phyloP scores from a whole-genome alignment of 1,284 basidiomycete genomes.

The Phlebopus sp. region DNA sequence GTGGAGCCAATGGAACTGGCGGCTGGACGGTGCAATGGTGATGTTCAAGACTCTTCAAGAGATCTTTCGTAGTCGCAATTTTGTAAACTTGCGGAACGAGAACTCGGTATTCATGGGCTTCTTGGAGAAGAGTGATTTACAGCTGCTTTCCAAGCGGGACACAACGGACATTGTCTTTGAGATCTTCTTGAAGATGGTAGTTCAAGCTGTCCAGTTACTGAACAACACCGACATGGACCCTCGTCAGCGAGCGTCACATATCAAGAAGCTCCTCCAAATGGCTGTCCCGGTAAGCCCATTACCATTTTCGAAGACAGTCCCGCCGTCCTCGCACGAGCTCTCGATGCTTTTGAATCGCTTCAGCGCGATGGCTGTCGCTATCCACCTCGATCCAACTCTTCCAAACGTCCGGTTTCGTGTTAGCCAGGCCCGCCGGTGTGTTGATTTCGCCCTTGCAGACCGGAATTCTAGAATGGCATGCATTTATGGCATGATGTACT shows the following conservation, averaged over 20 bases:
- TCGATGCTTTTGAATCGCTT: constrained; percentile 89
- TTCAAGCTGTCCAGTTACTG: constrained; percentile 47
- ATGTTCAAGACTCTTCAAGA: constrained; percentile 70
- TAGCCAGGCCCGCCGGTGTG: constrained; percentile 60
- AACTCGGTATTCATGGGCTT: constrained; percentile 76
- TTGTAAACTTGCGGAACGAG: constrained; percentile 78
- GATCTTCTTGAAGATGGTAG: constrained; percentile 77
- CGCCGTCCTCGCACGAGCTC: constrained; percentile 58
- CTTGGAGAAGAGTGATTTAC: constrained; percentile 60
- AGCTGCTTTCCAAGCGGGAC: constrained; percentile 51
- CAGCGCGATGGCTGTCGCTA: constrained; percentile 72
- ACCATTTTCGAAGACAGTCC: constrained; percentile 54
- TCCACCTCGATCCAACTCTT: constrained; percentile 65
- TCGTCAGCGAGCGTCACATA: constrained; percentile 41
- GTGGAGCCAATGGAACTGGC: constrained; percentile 75
- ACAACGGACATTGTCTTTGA: constrained; percentile 73
- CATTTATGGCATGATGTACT: constrained; percentile 78
- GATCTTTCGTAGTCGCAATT: constrained; percentile 80
- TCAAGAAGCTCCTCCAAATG: constrained; percentile 77
- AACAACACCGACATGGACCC: constrained; percentile 27
- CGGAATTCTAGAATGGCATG: constrained; percentile 67
- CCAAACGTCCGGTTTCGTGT: constrained; percentile 54
- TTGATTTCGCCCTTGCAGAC: constrained; percentile 71
- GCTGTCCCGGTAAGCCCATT: constrained; percentile 75
- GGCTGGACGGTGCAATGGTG: constrained; percentile 53